Percentiles rank a stretch among this genome's conserved stretches.
Evolutionary conservation across 345 rosid genomes (phyloP).

Genomic region (Stellera chamaejasme): DNA sequence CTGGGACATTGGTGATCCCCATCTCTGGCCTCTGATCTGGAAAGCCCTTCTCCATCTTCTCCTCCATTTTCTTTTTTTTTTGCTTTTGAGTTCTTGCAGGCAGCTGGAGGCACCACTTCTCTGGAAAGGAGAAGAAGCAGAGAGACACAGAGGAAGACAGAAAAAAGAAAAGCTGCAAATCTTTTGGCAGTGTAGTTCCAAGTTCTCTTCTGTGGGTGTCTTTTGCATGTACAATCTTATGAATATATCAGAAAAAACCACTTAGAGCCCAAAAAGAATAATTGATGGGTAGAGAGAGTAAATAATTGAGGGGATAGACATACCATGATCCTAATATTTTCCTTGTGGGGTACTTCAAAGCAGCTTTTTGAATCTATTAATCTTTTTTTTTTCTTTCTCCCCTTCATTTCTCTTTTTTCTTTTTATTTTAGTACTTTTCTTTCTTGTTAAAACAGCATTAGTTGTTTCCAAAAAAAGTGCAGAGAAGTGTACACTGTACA

Average conservation of each 20-base stretch:
- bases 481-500: constrained; percentile 1
- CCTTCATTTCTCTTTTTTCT: background rate
- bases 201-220: constrained; percentile 2
- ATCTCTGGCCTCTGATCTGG: constrained; percentile 17
- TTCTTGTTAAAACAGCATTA: background rate
- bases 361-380: background rate
- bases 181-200: constrained; percentile 8
- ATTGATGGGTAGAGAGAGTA: background rate
- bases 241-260: constrained; percentile 10
- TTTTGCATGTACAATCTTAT: constrained; percentile 12
- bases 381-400: background rate
- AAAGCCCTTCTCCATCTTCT: constrained; percentile 35
- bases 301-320: constrained; percentile 21
- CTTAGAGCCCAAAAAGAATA: background rate
- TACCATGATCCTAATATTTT: constrained; percentile 20
- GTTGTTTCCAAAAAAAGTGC: background rate
- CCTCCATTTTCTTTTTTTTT: constrained; percentile 24
- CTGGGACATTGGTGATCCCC: constrained; percentile 10
- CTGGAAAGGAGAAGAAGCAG: constrained; percentile 5
- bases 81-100: constrained; percentile 15
- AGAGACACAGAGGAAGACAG: background rate
- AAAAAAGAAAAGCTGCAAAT: constrained; percentile 8
- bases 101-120: constrained; percentile 3
- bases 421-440: background rate
- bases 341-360: constrained; percentile 18